Base-by-base conservation (phyloP, 371 early-diverging fungal species). In the Blastocladiella emersonii region DNA sequence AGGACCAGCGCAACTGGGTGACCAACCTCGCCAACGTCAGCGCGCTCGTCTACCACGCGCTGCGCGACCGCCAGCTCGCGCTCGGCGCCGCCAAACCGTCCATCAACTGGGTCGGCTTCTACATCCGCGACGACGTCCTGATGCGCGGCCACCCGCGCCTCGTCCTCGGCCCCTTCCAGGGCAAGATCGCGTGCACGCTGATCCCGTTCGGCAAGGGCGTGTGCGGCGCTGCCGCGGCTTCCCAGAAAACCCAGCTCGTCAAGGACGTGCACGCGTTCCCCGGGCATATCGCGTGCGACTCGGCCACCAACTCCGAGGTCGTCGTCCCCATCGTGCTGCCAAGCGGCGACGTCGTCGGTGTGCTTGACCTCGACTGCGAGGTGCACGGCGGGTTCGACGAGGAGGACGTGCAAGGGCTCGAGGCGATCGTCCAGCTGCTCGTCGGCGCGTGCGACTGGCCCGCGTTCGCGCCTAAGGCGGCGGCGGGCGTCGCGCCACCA, bases 241-340 rank as follows among this genome's bases (percentile, higher is more conserved):
- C 71, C 41, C 68, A 71, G 34, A 15, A 69, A 62, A 77, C 87
- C 0, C 74, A 84, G 61, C 64, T 92, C 3, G 85, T 94, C 45
- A 66, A 71, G 60, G 85, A 94, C 67, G 92, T 92, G 34, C 88
- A 90, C 70, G 75, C 76, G 45, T 92, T 91, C 64, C 83, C 85
- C 10, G 92, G 91, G 27, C 94, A 94, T 75, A 94, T 94, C 71
- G 91, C 93, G 2, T 94, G 94, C 66, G 94, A 94, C 72, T 77
- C 89, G 19, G 86, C 85, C 8, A 85, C 87, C n/a, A 80, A 85
- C 66, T 87, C 88, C 51, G 94, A 94, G 74, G 78, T 92, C 44
- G 94, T 94, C 0, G 84, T 94, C 45, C 94, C 94, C n/a, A 68
- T 94, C 63, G 67, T 82, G 30, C 65, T 79, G 39, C 34, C 57